Evolutionary conservation across 768 basidiomycete genomes (phyloP), one percentile per base, ranked within the genome.

Genomic region (Boletus huronensis): DNA sequence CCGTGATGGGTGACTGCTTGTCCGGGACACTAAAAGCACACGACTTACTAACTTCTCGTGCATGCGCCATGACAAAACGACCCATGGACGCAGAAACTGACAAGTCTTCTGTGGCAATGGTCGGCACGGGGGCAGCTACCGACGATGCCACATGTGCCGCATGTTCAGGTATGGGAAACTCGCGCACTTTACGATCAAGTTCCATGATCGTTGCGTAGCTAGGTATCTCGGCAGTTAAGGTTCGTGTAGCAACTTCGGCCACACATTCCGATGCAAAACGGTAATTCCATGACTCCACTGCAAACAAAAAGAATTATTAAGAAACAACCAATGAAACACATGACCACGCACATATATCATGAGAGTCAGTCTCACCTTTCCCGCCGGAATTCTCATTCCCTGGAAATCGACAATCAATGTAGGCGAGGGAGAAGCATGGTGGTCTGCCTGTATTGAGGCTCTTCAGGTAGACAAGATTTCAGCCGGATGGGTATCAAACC

Each of bases 391-490:
- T 46, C n/a, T 44, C 58, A 13, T 9, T 68, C 64, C 31, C 72
- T 65, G 87, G 87, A 59, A 76, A 83, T 42, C 74, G 75, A 64
- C 85, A 88, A 68, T 90, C 88, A 45, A 87, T 75, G 57, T 84
- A 89, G 0, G 81, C 76, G 3, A 83, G 75, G 6, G 79, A 80
- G 55, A 90, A 84, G 2, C 82, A 78, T 0, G 88, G 88, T 0
- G 88, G 88, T 28, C 88, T 79, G 11, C 88, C 88, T 0, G 82
- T 86, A 50, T 80, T 80, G 11, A 90, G 73, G 60, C 85, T 82
- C 87, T 90, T 64, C 2, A 35, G 28, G 26, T 0, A 28, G 46
- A 53, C 17, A 36, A 39, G 21, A 45, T n/a, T 29, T 68, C 38
- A 68, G 56, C 41, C 25, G 50, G 9, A 44, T 26, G 34, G 14